Conservation (phyloP, 2,329 filamentous ascomycete species). For the Cryphonectria parasitica region DNA sequence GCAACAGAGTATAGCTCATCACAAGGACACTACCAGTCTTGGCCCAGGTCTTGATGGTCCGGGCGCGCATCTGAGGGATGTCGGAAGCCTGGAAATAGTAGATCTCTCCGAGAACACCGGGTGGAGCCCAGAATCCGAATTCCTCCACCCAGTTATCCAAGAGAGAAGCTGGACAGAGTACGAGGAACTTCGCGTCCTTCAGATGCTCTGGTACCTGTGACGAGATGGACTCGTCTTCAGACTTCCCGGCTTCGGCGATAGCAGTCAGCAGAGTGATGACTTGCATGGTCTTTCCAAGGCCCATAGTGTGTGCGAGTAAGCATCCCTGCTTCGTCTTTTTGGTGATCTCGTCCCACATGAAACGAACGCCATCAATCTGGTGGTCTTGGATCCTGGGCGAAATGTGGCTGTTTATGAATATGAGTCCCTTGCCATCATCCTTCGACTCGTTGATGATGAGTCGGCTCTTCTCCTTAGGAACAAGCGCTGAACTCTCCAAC, state of each 20-base stretch:
- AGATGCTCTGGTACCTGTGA: conserved; percentile 72
- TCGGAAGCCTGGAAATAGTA: conserved; percentile 56
- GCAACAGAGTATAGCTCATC: conserved; percentile 73
- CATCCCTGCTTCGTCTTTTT: conserved; percentile 71
- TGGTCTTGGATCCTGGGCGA: conserved; percentile 73
- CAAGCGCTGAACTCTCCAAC: conserved; percentile 48
- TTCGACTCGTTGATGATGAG: conserved; percentile 72
- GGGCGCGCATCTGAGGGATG: conserved; percentile 43
- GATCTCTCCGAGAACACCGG: conserved; percentile 57
- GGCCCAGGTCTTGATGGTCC: conserved; percentile 62
- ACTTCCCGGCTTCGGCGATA: conserved; percentile 68
- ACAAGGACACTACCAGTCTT: conserved; percentile 69
- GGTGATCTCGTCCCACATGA: conserved; percentile 86
- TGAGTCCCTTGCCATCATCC: conserved; percentile 59
- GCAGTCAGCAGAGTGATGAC: conserved; percentile 81
- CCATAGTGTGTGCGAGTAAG: conserved; percentile 87
- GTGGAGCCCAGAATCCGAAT: conserved; percentile 69
- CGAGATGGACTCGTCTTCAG: conserved; percentile 57
- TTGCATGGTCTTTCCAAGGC: conserved; percentile 91
- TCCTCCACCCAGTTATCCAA: conserved; percentile 86
- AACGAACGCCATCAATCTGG: conserved; percentile 80
- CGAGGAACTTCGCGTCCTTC: conserved; percentile 64
- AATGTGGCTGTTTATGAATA: conserved; percentile 69
- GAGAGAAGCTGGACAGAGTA: conserved; percentile 76
- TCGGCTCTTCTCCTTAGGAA: conserved; percentile 49